phyloP scores from a whole-genome alignment of 257 asterid species.

The Cordia subcordata region DNA sequence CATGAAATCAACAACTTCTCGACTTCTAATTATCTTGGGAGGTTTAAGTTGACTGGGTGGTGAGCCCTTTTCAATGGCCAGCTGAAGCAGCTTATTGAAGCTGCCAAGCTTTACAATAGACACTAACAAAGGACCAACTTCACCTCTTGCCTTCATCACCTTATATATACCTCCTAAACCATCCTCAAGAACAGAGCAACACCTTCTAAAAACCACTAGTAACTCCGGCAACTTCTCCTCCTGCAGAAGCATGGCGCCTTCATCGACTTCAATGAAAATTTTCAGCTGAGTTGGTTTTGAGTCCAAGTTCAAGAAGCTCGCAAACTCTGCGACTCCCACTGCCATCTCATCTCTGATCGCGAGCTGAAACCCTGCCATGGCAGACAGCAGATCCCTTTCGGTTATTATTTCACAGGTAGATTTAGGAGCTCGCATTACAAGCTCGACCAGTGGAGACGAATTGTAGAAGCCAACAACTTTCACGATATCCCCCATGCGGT shows the following conservation, averaged over 20 bases:
- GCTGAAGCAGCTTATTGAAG: slow-evolving; percentile 14
- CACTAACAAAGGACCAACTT: slow-evolving; percentile 19
- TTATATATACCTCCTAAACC: slow-evolving; percentile 25
- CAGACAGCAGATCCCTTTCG: slow-evolving; percentile 17
- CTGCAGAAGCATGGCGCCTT: slow-evolving; percentile 2
- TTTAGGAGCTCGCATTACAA: slow-evolving; percentile 23
- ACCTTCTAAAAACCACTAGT: slow-evolving; percentile 16
- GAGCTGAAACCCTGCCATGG: slow-evolving; percentile 6
- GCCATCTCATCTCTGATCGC: slow-evolving; percentile 5
- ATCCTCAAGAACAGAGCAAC: slow-evolving; percentile 21
- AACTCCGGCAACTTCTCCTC: slow-evolving; percentile 6
- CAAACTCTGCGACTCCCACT: slow-evolving; percentile 11
- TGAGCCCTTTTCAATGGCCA: slow-evolving; percentile 9
- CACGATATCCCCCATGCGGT: slow-evolving; percentile 15
- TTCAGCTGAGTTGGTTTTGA: slow-evolving; percentile 8
- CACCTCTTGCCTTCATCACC: slow-evolving; percentile 30
- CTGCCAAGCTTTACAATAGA: slow-evolving; percentile 15
- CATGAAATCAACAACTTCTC: slow-evolving; percentile 9
- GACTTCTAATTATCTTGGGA: slow-evolving; percentile 17
- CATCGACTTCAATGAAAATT: slow-evolving; percentile 9
- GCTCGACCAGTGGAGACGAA: slow-evolving; percentile 18
- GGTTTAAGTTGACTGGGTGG: slow-evolving; percentile 17
- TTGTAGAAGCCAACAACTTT: slow-evolving; percentile 16
- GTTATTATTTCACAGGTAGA: slow-evolving; percentile 13
- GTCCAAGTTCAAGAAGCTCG: slow-evolving; percentile 6